Conservation (phyloP, 768 basidiomycete genomes). For the Podaxis rugospora region DNA sequence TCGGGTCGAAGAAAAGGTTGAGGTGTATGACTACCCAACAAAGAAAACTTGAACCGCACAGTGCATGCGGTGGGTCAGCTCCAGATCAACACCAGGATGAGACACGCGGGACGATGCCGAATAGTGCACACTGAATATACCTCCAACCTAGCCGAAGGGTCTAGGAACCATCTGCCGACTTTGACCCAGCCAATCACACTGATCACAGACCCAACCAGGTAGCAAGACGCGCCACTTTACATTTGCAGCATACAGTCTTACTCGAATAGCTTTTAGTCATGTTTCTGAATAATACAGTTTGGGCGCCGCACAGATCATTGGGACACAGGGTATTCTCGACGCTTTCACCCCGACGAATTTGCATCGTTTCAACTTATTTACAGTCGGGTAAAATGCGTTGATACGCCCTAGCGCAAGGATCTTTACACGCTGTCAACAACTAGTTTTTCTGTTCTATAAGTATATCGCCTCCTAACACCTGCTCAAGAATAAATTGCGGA, state of each 20-base stretch:
- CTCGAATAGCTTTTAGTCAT: background rate
- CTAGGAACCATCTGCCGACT: background rate
- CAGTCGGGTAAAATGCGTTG: background rate
- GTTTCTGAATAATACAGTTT: background rate
- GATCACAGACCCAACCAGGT: background rate
- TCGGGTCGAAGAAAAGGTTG: background rate
- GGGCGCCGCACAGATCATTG: background rate
- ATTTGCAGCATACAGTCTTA: background rate
- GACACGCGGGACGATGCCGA: background rate
- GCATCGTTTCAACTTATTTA: background rate
- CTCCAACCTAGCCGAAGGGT: background rate
- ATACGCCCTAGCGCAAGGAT: background rate
- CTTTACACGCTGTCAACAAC: background rate
- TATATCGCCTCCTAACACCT: background rate
- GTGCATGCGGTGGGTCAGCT: background rate
- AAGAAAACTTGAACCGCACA: background rate
- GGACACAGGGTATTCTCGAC: background rate
- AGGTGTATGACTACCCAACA: background rate
- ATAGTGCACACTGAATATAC: background rate
- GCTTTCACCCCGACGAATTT: background rate
- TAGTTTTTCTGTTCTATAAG: background rate
- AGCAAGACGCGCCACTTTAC: background rate
- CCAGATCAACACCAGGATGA: background rate
- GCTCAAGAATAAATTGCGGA: background rate
- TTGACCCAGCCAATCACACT: background rate